Evolutionary conservation across 2,329 filamentous ascomycete species (phyloP).

Genomic region (Pseudogymnoascus sp.): DNA sequence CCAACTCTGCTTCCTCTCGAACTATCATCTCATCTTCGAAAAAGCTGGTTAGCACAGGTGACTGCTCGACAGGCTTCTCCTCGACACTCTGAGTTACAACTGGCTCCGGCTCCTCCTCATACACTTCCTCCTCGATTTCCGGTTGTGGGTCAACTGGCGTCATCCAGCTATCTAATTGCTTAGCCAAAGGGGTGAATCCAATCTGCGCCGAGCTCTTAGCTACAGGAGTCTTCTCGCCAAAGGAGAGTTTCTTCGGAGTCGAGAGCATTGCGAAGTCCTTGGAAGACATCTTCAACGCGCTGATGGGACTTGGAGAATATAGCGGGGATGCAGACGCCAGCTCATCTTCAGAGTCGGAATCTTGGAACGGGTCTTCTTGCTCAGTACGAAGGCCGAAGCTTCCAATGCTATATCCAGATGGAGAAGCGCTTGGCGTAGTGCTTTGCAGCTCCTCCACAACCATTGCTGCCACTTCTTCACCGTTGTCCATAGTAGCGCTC

Average conservation of each 20-base stretch:
- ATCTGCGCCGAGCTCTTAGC: constrained; percentile 26
- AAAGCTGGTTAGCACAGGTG: constrained; percentile 38
- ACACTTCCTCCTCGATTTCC: neutral
- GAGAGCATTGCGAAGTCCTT: constrained; percentile 24
- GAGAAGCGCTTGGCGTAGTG: constrained; percentile 20
- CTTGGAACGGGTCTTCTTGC: constrained; percentile 37
- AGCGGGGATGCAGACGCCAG: constrained; percentile 28
- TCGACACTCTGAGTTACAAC: constrained; percentile 20
- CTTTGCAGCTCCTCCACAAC: constrained; percentile 9
- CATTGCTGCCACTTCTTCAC: constrained; percentile 13
- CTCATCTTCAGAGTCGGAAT: constrained; percentile 51
- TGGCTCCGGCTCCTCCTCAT: neutral
- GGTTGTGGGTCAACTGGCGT: constrained; percentile 29
- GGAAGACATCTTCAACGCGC: constrained; percentile 22
- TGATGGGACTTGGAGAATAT: constrained; percentile 19
- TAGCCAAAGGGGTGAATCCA: constrained; percentile 56
- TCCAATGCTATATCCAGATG: constrained; percentile 16
- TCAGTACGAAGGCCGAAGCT: constrained; percentile 39
- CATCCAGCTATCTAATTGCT: constrained; percentile 54
- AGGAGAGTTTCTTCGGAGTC: constrained; percentile 11
- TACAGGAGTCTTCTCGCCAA: constrained; percentile 13
- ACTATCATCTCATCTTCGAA: constrained; percentile 55
- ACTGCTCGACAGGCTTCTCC: constrained; percentile 17
- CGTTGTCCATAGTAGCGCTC: constrained; percentile 8
- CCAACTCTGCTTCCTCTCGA: constrained; percentile 28